A percentile compares a stretch with the other conserved stretches of the same genome.
Conservation (phyloP, 305 asterid species). For the Caryopteris hybrid region DNA sequence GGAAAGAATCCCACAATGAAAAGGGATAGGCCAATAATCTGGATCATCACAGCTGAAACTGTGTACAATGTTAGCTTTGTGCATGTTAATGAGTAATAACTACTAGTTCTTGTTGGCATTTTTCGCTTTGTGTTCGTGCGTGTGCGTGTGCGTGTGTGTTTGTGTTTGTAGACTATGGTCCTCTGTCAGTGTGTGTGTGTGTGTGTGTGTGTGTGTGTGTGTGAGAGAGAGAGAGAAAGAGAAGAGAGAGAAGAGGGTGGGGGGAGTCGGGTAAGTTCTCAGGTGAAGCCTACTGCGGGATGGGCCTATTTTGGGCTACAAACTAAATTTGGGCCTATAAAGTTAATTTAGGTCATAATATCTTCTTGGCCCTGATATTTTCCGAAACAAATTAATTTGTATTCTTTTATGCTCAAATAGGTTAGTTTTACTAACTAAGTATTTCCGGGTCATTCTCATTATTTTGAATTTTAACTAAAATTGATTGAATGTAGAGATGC, state of each 20-base stretch:
- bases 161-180: not conserved
- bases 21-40: conserved; percentile 58
- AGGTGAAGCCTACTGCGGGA: not conserved
- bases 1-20: conserved; percentile 83
- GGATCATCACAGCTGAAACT: conserved; percentile 51
- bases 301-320: not conserved
- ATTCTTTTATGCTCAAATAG: too few species aligned
- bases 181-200: not conserved
- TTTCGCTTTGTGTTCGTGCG: not conserved
- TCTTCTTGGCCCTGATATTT: too few species aligned
- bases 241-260: too few species aligned
- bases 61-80: conserved; percentile 42
- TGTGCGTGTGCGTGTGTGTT: not conserved
- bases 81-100: conserved; percentile 44
- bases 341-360: too few species aligned
- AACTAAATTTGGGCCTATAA: too few species aligned
- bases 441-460: too few species aligned
- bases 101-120: conserved; percentile 12
- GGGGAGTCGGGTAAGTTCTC: too few species aligned
- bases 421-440: too few species aligned
- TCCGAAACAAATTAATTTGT: too few species aligned
- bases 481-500: too few species aligned
- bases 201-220: not conserved
- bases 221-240: not conserved
- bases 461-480: too few species aligned